Conservation (phyloP, 2,329 filamentous ascomycete genomes). For the Juglanconis juglandina region DNA sequence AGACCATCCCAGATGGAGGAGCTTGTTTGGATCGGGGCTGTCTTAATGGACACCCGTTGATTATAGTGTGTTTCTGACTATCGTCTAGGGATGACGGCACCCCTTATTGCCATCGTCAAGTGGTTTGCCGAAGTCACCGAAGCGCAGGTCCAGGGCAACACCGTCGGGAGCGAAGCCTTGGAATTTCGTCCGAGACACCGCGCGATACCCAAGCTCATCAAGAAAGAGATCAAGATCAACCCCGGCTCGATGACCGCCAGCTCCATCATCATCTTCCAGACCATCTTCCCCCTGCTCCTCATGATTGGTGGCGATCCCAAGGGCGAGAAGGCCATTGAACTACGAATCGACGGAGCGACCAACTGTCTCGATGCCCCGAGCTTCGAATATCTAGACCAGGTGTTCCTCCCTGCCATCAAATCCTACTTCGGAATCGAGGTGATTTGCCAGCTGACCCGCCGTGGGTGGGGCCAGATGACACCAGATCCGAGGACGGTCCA, state of each 20-base stretch:
- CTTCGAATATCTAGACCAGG: constrained; percentile 61
- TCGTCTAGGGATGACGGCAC: constrained; percentile 52
- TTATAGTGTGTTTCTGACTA: background rate
- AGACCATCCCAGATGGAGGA: too few relatives aligned
- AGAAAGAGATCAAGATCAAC: constrained; percentile 47
- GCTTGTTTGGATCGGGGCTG: too few relatives aligned
- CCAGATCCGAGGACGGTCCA: constrained; percentile 30
- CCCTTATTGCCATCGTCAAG: constrained; percentile 55
- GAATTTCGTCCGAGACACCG: constrained; percentile 42
- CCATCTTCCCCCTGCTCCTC: constrained; percentile 56
- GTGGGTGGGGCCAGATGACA: constrained; percentile 45
- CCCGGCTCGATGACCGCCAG: constrained; percentile 52
- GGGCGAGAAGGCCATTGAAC: constrained; percentile 39
- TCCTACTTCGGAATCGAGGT: constrained; percentile 47
- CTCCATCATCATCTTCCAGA: constrained; percentile 57
- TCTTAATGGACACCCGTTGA: too few relatives aligned
- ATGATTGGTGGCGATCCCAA: constrained; percentile 42
- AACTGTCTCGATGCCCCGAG: constrained; percentile 55
- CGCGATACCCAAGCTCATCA: constrained; percentile 33
- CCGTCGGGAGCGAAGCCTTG: constrained; percentile 48
- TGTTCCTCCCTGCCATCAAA: constrained; percentile 54
- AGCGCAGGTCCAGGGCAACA: constrained; percentile 48
- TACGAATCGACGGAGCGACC: constrained; percentile 56
- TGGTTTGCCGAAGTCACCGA: constrained; percentile 51
- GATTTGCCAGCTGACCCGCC: constrained; percentile 39